Conservation (phyloP, 2,329 filamentous ascomycete genomes). For the Fusarium gaditjirri region DNA sequence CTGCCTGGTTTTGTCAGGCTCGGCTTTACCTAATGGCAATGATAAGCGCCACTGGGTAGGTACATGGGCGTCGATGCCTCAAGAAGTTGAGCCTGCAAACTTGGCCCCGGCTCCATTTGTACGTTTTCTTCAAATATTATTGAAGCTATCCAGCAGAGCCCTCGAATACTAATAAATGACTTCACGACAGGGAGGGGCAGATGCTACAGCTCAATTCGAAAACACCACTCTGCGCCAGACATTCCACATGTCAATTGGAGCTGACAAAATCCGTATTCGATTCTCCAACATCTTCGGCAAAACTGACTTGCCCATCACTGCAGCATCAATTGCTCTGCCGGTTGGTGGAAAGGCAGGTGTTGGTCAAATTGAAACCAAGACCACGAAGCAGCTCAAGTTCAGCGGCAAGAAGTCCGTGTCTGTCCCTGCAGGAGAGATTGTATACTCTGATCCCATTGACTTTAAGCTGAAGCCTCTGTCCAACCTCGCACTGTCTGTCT, state of each 20-base stretch:
- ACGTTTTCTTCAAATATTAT: accelerated
- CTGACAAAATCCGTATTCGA: conserved; percentile 16
- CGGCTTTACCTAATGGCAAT: conserved; percentile 1
- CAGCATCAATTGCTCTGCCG: conserved; percentile 19
- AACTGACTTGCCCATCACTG: conserved; percentile 18
- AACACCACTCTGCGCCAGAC: conserved; percentile 29
- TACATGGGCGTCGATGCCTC: conserved; percentile 29
- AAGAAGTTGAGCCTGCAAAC: conserved; percentile 27
- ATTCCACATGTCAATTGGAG: conserved; percentile 21
- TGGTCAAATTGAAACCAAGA: conserved; percentile 15
- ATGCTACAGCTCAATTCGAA: conserved; percentile 15
- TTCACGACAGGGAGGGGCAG: conserved; percentile 4
- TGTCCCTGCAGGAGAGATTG: conserved; percentile 8
- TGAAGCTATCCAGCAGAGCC: accelerated
- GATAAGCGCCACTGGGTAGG: conserved; percentile 24
- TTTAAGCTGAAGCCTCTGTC: conserved; percentile 23
- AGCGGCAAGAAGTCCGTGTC: conserved; percentile 13
- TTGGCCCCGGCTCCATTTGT: conserved; percentile 29
- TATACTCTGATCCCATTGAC: conserved; percentile 20
- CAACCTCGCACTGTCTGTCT: conserved; percentile 23
- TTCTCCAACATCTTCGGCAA: conserved; percentile 31
- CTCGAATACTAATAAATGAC: background rate
- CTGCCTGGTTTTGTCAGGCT: background rate
- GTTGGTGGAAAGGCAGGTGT: conserved; percentile 9
- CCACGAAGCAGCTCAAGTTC: conserved; percentile 7